phyloP scores from a whole-genome alignment of 345 rosid species.

The Rhodamnia argentea region DNA sequence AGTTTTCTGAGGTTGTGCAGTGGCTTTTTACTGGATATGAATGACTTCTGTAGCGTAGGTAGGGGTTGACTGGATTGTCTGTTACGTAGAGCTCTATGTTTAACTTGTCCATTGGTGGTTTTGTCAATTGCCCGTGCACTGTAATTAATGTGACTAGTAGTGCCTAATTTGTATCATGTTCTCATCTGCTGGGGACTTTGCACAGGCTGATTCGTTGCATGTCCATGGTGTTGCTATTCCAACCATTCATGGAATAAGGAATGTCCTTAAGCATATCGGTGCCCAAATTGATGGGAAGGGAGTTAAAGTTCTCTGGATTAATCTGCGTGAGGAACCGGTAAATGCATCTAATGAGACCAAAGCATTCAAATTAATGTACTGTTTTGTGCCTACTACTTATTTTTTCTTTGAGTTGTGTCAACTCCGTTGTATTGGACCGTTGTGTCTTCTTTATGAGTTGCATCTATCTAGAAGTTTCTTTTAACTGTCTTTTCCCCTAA shows the following conservation, averaged over 20 bases:
- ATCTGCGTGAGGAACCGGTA: constrained; percentile 97
- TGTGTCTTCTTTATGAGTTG: not conserved
- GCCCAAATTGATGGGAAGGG: constrained; percentile 51
- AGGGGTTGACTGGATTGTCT: not conserved
- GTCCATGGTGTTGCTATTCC: constrained; percentile 98
- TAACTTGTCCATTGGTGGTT: not conserved
- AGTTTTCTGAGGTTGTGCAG: not conserved
- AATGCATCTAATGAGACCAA: not conserved
- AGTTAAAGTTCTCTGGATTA: constrained; percentile 77
- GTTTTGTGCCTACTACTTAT: not conserved
- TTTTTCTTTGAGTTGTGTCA: not conserved
- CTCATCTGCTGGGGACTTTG: not conserved
- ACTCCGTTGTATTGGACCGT: not conserved
- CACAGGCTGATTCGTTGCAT: constrained; percentile 63
- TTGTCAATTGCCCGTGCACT: not conserved
- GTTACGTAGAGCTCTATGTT: not conserved
- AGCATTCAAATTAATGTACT: not conserved
- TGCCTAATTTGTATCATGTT: not conserved
- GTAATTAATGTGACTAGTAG: not conserved
- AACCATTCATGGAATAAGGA: constrained; percentile 66
- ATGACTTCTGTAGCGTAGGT: not conserved
- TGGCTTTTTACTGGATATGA: not conserved
- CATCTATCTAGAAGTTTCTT: not conserved
- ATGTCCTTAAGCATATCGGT: constrained; percentile 80
- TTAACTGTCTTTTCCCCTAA: not conserved